These are phyloP conservation scores for Boletus bicolor DNA, from an alignment of 768 basidiomycete species.

Conservation along the genomic window DNA sequence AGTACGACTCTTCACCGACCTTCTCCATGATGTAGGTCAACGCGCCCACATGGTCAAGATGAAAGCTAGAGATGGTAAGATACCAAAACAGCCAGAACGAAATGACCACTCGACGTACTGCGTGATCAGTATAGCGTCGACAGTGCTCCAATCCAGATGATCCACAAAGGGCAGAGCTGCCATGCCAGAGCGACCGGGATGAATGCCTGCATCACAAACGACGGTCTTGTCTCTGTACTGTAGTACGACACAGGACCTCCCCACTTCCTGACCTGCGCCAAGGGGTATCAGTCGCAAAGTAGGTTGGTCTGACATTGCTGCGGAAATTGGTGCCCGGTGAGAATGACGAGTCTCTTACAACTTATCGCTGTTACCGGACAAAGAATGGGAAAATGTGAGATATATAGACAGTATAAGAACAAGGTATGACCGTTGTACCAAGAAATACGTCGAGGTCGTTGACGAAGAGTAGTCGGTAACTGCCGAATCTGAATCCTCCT, in stretches of 20 bases:
- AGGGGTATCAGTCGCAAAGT: conserved; percentile 80
- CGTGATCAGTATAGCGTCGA: conserved; percentile 90
- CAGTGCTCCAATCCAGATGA: conserved; percentile 94
- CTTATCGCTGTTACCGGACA: neutral
- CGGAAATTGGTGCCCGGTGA: neutral
- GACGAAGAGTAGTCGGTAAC: conserved; percentile 10
- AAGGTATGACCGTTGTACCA: too few relatives aligned
- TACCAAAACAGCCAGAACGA: neutral
- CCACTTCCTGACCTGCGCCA: conserved; percentile 96
- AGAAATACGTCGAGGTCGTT: too few relatives aligned
- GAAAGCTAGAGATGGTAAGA: conserved; percentile 58
- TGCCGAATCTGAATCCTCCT: conserved; percentile 10
- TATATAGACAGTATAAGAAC: neutral
- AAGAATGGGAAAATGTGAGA: neutral
- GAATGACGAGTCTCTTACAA: neutral
- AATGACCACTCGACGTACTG: conserved; percentile 58
- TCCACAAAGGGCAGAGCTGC: conserved; percentile 94
- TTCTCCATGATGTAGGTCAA: conserved; percentile 97
- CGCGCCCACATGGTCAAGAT: conserved; percentile 94
- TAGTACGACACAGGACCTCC: conserved; percentile 91
- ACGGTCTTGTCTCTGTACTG: conserved; percentile 88
- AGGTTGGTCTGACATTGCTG: conserved; percentile 48
- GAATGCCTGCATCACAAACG: conserved; percentile 93
- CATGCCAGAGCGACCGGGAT: conserved; percentile 91
- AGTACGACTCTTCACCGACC: conserved; percentile 38